phyloP scores from a whole-genome alignment of 1,139 yeast species.

The Hyphopichia pseudoburtonii region DNA sequence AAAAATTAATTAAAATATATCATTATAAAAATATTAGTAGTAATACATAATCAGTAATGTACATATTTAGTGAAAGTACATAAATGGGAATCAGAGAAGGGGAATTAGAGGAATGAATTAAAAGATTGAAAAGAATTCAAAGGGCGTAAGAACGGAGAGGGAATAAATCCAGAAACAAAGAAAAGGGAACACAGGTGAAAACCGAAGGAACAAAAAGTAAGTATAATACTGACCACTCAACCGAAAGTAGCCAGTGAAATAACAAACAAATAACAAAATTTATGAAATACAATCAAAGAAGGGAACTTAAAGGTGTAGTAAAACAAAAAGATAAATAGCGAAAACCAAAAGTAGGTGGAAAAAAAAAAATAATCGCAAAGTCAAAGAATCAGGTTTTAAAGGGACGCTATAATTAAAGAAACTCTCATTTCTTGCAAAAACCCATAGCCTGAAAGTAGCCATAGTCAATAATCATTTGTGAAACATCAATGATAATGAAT shows the following conservation, averaged over 20 bases:
- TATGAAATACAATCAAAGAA: too few relatives aligned
- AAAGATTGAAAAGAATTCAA: too few relatives aligned
- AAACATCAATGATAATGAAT: slow-evolving; percentile 39
- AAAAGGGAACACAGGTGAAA: neutral
- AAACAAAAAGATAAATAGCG: too few relatives aligned
- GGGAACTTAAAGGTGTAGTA: too few relatives aligned
- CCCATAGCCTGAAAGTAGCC: slow-evolving; percentile 24
- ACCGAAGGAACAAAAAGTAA: neutral
- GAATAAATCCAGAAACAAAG: neutral
- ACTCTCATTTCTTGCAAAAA: neutral
- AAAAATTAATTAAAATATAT: neutral
- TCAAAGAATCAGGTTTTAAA: too few relatives aligned
- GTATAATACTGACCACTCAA: neutral
- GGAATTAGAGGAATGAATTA: too few relatives aligned
- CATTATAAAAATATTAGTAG: slow-evolving; percentile 1
- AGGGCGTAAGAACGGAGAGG: slow-evolving; percentile 8
- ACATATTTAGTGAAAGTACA: too few relatives aligned
- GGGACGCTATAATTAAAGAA: slow-evolving; percentile 1
- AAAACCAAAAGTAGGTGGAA: too few relatives aligned
- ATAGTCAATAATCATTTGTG: slow-evolving; percentile 39
- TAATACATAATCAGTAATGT: too few relatives aligned
- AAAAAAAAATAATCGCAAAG: too few relatives aligned
- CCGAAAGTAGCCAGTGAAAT: neutral
- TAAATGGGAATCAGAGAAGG: too few relatives aligned
- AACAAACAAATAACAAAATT: neutral